Conservation (phyloP, 495 filamentous ascomycete species). For the Beverwykella pulmonaria region DNA sequence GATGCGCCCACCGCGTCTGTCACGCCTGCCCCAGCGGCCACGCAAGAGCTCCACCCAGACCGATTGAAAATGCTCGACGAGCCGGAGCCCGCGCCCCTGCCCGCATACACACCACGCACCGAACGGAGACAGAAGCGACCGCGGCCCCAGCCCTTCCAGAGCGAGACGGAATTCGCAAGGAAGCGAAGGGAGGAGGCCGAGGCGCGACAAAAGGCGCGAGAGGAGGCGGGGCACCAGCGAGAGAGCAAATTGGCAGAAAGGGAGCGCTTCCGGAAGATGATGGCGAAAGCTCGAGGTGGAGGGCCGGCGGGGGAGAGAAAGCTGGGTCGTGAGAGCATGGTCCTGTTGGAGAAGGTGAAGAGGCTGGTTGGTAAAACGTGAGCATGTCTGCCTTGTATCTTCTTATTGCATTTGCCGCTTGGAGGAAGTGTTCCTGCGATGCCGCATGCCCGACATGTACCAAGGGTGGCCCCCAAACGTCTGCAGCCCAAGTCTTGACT, state of each 20-base stretch:
- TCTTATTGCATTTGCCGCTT: background rate
- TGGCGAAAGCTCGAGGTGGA: slow-evolving; percentile 70
- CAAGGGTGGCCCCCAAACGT: too few species aligned
- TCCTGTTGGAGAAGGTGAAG: slow-evolving; percentile 80
- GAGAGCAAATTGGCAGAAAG: slow-evolving; percentile 54
- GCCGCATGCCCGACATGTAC: background rate
- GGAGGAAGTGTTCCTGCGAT: background rate
- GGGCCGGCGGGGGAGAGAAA: slow-evolving; percentile 80
- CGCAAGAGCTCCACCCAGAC: slow-evolving; percentile 69
- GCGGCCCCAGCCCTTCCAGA: slow-evolving; percentile 72
- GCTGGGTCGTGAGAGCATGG: slow-evolving; percentile 80
- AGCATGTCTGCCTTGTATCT: background rate
- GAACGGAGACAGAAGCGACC: slow-evolving; percentile 43
- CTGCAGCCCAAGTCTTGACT: too few species aligned
- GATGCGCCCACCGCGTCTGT: slow-evolving; percentile 13
- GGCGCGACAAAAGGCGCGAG: slow-evolving; percentile 51
- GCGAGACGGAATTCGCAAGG: slow-evolving; percentile 72
- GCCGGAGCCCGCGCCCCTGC: slow-evolving; percentile 34
- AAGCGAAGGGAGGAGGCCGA: slow-evolving; percentile 66
- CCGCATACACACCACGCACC: slow-evolving; percentile 37
- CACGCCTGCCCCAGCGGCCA: slow-evolving; percentile 23
- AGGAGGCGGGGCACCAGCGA: slow-evolving; percentile 48
- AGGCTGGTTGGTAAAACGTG: slow-evolving; percentile 56
- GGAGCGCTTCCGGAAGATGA: slow-evolving; percentile 44
- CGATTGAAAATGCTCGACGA: slow-evolving; percentile 68